A percentile compares a stretch with the other conserved stretches of the same genome.
Conservation (phyloP, 768 basidiomycete genomes). For the Russula griseocarnosa region DNA sequence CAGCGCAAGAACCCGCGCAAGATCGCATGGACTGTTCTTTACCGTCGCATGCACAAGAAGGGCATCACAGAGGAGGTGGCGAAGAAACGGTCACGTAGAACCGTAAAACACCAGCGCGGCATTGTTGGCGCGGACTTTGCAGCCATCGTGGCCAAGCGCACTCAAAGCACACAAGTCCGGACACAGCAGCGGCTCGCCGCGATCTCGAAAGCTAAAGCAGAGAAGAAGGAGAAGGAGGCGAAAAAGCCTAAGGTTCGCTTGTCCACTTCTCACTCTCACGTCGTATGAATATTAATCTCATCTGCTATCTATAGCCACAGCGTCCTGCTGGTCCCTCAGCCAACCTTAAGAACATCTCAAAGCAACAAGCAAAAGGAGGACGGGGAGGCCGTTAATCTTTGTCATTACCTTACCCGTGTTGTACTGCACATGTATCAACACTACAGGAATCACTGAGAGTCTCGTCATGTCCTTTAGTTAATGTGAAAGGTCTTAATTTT, state of each 20-base stretch:
- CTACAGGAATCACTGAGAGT: slow-evolving; percentile 1
- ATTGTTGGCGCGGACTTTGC: slow-evolving; percentile 96
- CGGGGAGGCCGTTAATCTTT: slow-evolving; percentile 63
- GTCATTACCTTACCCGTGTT: slow-evolving; percentile 10
- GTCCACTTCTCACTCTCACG: not conserved
- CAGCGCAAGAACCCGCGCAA: slow-evolving; percentile 99
- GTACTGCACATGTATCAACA: slow-evolving; percentile 21
- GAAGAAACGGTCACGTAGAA: slow-evolving; percentile 96
- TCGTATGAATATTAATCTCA: not conserved
- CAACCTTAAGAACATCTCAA: slow-evolving; percentile 77
- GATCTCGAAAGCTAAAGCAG: slow-evolving; percentile 90
- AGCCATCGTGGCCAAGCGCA: slow-evolving; percentile 86
- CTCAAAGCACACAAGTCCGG: slow-evolving; percentile 84
- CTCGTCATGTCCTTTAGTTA: not conserved
- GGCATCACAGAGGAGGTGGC: slow-evolving; percentile 98
- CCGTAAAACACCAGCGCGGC: slow-evolving; percentile 97
- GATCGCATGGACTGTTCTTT: slow-evolving; percentile 94
- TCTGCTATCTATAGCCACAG: slow-evolving; percentile 43
- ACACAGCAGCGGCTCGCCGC: slow-evolving; percentile 77
- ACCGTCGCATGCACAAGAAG: slow-evolving; percentile 99
- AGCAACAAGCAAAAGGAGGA: slow-evolving; percentile 94
- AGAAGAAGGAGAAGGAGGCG: slow-evolving; percentile 94
- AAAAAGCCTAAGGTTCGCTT: slow-evolving; percentile 79
- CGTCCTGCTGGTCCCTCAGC: slow-evolving; percentile 48
- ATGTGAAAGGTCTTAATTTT: not conserved